Conservation (phyloP, 805 yeast genomes). For the Nakazawaea populi region DNA sequence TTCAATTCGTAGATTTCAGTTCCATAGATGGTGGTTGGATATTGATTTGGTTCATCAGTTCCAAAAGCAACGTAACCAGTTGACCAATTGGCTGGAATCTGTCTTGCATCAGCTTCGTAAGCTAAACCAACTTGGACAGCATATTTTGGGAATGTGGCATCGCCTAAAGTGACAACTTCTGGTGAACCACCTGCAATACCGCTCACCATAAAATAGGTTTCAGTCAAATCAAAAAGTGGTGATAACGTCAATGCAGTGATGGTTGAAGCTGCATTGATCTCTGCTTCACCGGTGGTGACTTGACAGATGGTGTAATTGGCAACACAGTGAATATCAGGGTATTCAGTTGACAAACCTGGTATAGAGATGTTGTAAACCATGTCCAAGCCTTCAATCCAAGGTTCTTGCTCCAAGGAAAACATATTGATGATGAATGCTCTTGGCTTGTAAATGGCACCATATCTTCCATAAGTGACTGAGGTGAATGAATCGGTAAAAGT, state of each 20-base stretch:
- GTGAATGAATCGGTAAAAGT: constrained; percentile 5
- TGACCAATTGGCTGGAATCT: constrained; percentile 47
- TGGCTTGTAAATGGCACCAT: constrained; percentile 41
- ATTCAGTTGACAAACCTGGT: constrained; percentile 62
- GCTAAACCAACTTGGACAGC: constrained; percentile 59
- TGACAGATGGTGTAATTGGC: constrained; percentile 49
- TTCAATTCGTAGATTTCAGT: constrained; percentile 62
- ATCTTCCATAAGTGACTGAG: constrained; percentile 7
- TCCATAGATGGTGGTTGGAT: constrained; percentile 54
- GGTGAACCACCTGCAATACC: constrained; percentile 69
- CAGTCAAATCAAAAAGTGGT: constrained; percentile 50
- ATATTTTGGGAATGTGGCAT: constrained; percentile 53
- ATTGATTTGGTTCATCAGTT: constrained; percentile 38
- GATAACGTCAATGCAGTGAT: constrained; percentile 47
- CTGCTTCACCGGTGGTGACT: constrained; percentile 65
- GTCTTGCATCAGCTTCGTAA: constrained; percentile 50
- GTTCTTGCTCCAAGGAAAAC: constrained; percentile 46
- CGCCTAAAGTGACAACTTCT: constrained; percentile 46
- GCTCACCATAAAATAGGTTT: constrained; percentile 56
- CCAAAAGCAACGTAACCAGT: constrained; percentile 57
- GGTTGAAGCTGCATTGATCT: constrained; percentile 59
- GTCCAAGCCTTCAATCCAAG: constrained; percentile 44
- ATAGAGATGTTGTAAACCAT: constrained; percentile 49
- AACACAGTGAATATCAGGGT: constrained; percentile 52
- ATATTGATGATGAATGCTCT: constrained; percentile 49